phyloP scores from a whole-genome alignment of 1,284 basidiomycete species.

The Rhodofomes roseus region DNA sequence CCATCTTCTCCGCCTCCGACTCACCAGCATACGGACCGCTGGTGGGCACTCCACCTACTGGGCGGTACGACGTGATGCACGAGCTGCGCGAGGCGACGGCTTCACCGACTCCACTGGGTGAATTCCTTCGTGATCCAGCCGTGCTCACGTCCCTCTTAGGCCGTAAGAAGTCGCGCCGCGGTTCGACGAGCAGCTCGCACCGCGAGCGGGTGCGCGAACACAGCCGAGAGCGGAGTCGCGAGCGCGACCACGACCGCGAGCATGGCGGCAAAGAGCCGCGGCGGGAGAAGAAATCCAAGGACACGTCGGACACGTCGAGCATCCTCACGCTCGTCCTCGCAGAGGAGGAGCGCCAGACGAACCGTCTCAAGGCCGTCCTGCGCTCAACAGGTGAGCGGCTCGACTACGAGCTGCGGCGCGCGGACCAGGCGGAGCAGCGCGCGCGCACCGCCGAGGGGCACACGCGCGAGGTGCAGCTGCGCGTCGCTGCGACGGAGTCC shows the following conservation, averaged over 20 bases:
- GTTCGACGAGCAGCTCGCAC: slow-evolving; percentile 20
- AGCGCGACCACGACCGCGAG: slow-evolving; percentile 21
- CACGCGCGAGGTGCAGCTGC: slow-evolving; percentile 38
- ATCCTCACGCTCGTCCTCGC: slow-evolving; percentile 44
- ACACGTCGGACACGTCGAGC: slow-evolving; percentile 26
- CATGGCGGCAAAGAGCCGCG: slow-evolving; percentile 10
- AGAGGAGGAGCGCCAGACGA: slow-evolving; percentile 60
- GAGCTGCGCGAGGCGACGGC: slow-evolving; percentile 28
- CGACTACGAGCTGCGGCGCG: slow-evolving; percentile 52
- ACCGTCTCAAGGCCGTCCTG: slow-evolving; percentile 53
- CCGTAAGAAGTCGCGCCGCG: slow-evolving; percentile 25
- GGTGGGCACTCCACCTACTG: slow-evolving; percentile 5
- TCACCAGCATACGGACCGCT: slow-evolving; percentile 1
- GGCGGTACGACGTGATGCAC: slow-evolving; percentile 19
- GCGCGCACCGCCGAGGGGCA: slow-evolving; percentile 51
- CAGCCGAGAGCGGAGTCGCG: slow-evolving; percentile 14
- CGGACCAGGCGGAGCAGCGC: slow-evolving; percentile 46
- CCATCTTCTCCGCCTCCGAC: not conserved
- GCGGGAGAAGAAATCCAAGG: slow-evolving; percentile 16
- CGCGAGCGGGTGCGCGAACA: slow-evolving; percentile 14
- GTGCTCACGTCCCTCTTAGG: slow-evolving; percentile 25
- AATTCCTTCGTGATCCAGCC: slow-evolving; percentile 30
- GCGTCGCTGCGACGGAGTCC: slow-evolving; percentile 41
- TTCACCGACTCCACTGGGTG: slow-evolving; percentile 30
- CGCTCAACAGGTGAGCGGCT: slow-evolving; percentile 50